Evolutionary conservation across 1,284 basidiomycete species (phyloP), one percentile per base, ranked within the genome.

Genomic region (Pseudozyma pruni): DNA sequence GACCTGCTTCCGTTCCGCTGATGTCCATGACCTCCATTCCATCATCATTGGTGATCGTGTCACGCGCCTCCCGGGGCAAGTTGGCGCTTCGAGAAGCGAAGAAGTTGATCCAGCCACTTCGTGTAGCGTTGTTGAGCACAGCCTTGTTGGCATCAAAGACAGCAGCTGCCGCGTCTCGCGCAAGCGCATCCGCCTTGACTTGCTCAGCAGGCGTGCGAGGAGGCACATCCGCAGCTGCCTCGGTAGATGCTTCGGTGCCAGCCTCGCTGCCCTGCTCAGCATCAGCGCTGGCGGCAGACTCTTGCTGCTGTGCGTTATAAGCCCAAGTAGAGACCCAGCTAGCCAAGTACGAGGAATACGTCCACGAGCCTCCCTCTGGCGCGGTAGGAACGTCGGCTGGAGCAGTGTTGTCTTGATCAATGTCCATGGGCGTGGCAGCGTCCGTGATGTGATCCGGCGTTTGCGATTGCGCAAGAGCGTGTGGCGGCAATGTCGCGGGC

Each of bases 21-120:
- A 80, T 63, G 25, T 76, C 69, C 78, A 80, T 80, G n/a, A 78
- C 73, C 34, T 80, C 78, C 37, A 72, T 49, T 6, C 61, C 73
- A n/a, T 68, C 63, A 14, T 56, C 58, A 25, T 63, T 50, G 1
- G 54, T 54, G 45, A 71, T 56, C 1, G 42, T 46, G 31, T 54
- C 55, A n/a, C 48, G 56, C 44, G 38, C 51, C 27, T 43, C 46
- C 34, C 44, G 42, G 1, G 56, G 54, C 14, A 53, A 40, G 19
- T 67, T 66, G 17, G 75, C 72, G 37, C 61, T 69, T 14, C 72
- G 66, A 34, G 62, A 76, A 16, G 35, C 57, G 35, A 79, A 79
- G 50, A 75, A 79, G 19, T 62, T 67, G 43, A 79, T 61, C 77
- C 77, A 79, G 41, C 66, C 68, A 19, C 52, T 55, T 25, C 64